phyloP scores from a whole-genome alignment of 768 basidiomycete genomes.

The Suillus occidentalis region DNA sequence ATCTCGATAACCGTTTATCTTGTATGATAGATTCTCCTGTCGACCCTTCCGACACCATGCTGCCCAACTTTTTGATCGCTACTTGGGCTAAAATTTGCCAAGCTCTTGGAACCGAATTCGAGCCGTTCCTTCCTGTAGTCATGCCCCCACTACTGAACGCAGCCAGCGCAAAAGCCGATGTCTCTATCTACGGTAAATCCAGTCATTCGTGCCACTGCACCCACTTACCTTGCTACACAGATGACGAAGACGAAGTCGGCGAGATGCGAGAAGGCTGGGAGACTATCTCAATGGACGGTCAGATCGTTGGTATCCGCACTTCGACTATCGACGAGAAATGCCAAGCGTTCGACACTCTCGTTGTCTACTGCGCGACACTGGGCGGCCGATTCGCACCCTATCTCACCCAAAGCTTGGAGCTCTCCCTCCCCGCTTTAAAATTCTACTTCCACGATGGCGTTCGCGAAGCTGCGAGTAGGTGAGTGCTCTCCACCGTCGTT shows the following conservation, averaged over 20 bases:
- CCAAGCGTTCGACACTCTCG: slow-evolving; percentile 84
- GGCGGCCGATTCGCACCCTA: slow-evolving; percentile 70
- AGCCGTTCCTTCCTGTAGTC: slow-evolving; percentile 81
- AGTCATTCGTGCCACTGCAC: background rate
- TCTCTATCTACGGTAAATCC: slow-evolving; percentile 64
- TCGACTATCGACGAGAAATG: slow-evolving; percentile 85
- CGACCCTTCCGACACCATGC: slow-evolving; percentile 71
- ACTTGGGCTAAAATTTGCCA: slow-evolving; percentile 92
- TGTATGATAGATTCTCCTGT: slow-evolving; percentile 53
- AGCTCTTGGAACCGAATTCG: slow-evolving; percentile 81
- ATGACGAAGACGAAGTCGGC: slow-evolving; percentile 53
- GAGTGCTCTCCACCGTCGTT: slow-evolving; percentile 23
- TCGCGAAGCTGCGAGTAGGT: slow-evolving; percentile 75
- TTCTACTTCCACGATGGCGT: slow-evolving; percentile 89
- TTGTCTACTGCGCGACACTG: slow-evolving; percentile 75
- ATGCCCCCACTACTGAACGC: slow-evolving; percentile 77
- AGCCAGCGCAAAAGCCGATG: slow-evolving; percentile 79
- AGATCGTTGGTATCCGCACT: slow-evolving; percentile 74
- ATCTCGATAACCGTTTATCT: background rate
- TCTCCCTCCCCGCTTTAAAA: slow-evolving; percentile 65
- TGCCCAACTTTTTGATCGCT: slow-evolving; percentile 74
- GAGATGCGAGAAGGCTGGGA: slow-evolving; percentile 77
- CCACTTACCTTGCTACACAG: slow-evolving; percentile 24
- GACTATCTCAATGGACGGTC: slow-evolving; percentile 75
- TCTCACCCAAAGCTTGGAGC: slow-evolving; percentile 66